Percentiles rank a stretch among this genome's conserved stretches.
Conservation (phyloP, 108 stramenopile genomes). For the Bacterosira constricta region DNA sequence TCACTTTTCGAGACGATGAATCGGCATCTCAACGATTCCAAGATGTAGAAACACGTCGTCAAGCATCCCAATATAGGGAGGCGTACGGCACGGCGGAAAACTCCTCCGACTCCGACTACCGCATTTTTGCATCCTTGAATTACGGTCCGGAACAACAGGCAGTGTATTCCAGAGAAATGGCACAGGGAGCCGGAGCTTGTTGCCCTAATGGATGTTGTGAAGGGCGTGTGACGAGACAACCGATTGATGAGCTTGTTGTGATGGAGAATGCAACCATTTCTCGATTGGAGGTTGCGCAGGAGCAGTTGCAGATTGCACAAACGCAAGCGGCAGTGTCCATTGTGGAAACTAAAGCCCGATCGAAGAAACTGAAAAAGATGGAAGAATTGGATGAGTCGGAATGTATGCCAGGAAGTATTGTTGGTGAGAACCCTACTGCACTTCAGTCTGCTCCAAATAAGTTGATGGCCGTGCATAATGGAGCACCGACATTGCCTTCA, state of each 20-base stretch:
- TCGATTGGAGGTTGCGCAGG: constrained; percentile 60
- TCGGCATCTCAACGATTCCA: neutral
- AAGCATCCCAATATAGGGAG: constrained; percentile 32
- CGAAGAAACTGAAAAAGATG: constrained; percentile 1
- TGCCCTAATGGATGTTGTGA: constrained; percentile 84
- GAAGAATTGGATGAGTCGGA: constrained; percentile 19
- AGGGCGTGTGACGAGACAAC: constrained; percentile 46
- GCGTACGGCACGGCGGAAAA: constrained; percentile 16
- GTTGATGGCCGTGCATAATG: too few species aligned
- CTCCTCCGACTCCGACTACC: constrained; percentile 31
- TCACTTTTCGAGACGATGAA: neutral
- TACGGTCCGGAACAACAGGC: constrained; percentile 87
- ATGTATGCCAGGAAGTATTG: constrained; percentile 20
- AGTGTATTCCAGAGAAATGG: constrained; percentile 85
- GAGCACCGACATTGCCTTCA: too few species aligned
- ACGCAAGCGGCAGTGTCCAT: constrained; percentile 48
- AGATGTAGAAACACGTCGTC: constrained; percentile 25
- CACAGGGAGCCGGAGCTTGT: constrained; percentile 79
- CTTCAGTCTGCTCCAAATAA: too few species aligned
- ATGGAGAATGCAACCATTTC: constrained; percentile 64
- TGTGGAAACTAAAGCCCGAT: constrained; percentile 19
- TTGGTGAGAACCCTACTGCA: too few species aligned
- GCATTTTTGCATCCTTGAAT: constrained; percentile 56
- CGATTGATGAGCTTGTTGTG: constrained; percentile 62
- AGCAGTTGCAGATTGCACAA: constrained; percentile 57